phyloP scores from a whole-genome alignment of 2,329 filamentous ascomycete species.

The Stenocarpella maydis region DNA sequence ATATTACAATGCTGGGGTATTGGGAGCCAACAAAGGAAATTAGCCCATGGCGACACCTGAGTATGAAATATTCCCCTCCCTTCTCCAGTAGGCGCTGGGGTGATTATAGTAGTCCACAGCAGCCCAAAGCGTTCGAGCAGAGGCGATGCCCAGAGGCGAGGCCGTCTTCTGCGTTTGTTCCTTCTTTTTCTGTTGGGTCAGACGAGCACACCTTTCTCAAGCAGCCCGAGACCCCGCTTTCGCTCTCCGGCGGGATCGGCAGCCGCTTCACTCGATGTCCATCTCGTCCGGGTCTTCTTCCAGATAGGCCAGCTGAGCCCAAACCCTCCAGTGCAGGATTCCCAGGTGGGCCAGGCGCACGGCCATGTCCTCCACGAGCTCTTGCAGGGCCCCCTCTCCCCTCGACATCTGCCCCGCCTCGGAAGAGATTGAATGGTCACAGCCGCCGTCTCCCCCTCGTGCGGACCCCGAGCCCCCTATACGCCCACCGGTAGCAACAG shows the following conservation, averaged over 20 bases:
- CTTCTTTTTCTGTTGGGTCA: not conserved
- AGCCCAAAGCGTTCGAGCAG: not conserved
- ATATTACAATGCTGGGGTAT: slow-evolving; percentile 30
- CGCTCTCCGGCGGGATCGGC: not conserved
- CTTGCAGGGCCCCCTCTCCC: slow-evolving; percentile 55
- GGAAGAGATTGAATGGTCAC: slow-evolving; percentile 38
- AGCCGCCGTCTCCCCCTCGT: slow-evolving; percentile 44
- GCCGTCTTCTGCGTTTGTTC: not conserved
- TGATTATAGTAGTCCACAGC: slow-evolving; percentile 11
- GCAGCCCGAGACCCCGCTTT: not conserved
- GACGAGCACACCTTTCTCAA: no score
- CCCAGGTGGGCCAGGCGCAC: slow-evolving; percentile 83
- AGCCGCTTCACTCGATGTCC: slow-evolving; percentile 28
- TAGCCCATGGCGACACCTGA: not conserved
- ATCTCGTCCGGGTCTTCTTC: slow-evolving; percentile 48
- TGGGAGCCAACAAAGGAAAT: slow-evolving; percentile 14
- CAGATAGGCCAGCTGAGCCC: slow-evolving; percentile 77
- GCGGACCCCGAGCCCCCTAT: slow-evolving; percentile 45
- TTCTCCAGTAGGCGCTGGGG: not conserved
- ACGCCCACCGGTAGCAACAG: slow-evolving; percentile 62
- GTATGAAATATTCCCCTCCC: not conserved
- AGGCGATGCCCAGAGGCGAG: not conserved
- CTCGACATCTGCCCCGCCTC: slow-evolving; percentile 50
- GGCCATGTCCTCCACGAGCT: slow-evolving; percentile 69
- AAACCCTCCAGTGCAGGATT: slow-evolving; percentile 89